Evolutionary conservation across 192 early-diverging fungal genomes (phyloP), one percentile per base, ranked within the genome.

Genomic region (Backusella australiensis): DNA sequence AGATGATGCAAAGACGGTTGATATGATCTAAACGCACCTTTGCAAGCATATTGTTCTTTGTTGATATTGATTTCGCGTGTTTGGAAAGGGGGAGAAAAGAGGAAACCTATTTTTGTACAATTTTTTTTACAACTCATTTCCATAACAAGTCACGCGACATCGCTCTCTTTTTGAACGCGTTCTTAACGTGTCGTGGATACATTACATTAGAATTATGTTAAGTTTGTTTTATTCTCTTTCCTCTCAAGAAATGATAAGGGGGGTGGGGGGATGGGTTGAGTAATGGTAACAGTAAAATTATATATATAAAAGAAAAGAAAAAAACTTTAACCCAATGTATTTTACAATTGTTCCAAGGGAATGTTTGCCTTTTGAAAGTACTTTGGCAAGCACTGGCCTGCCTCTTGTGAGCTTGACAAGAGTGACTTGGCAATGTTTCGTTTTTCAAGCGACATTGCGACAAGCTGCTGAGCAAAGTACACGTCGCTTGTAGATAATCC

Each of bases 401-500:
- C 81, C 8, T 65, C 77, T 38, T 65, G 42, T 19, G 74, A 73
- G n/a, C 65, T 36, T 12, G 63, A 29, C 34, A 74, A 11, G 19
- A 72, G 41, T 23, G 39, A 23, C 17, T 66, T 72, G 6, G 53
- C 73, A 1, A 74, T 19, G 2, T 8, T 23, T 9, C 78, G 78
- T 6, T 69, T 63, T 29, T 79, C 78, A 11, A 29, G 29, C 29
- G 78, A 52, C 75, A 88, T 78, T n/a, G 79, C 71, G 4, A 87
- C 69, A 8, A 89, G 74, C 17, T 83, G 78, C 53, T 89, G 87
- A 26, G 86, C 84, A 15, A 93, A 73, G 74, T 21, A 87, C 72
- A 74, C 89, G 84, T 19, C 76, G 35, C 59, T 94, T 78, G 76
- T 34, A 42, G 53, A 73, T 5, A 56, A 81, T 36, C 72, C 77